Percentiles rank a stretch among this genome's conserved stretches.
Conservation (phyloP, 1,284 basidiomycete species). For the Pulchroboletus neoregius region DNA sequence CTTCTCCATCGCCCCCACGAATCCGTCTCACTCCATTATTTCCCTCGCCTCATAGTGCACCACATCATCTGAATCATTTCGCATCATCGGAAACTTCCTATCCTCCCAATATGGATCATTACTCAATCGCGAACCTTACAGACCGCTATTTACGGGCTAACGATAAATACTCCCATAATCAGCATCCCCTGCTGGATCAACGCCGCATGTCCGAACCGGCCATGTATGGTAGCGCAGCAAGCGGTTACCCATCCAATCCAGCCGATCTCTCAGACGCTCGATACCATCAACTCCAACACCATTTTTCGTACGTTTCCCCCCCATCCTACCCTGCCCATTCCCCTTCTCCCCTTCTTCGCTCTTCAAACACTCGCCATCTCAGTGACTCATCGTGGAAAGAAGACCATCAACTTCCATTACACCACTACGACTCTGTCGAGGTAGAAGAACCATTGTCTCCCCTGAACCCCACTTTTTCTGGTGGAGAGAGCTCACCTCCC, state of each 20-base stretch:
- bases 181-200: constrained; percentile 43
- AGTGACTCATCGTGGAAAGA: constrained; percentile 37
- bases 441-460: constrained; percentile 48
- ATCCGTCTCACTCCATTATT: constrained; percentile 37
- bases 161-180: constrained; percentile 40
- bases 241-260: constrained; percentile 24
- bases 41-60: constrained; percentile 42
- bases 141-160: constrained; percentile 36
- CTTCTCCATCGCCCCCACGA: constrained; percentile 43
- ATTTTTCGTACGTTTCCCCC: constrained; percentile 32
- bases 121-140: constrained; percentile 33
- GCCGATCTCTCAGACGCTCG: constrained; percentile 25
- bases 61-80: constrained; percentile 43
- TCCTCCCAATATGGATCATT: constrained; percentile 37
- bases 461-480: constrained; percentile 44
- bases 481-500: constrained; percentile 34
- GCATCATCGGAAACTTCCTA: constrained; percentile 37
- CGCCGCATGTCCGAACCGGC: constrained; percentile 64
- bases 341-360: constrained; percentile 39
- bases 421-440: constrained; percentile 32
- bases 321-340: constrained; percentile 32
- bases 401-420: constrained; percentile 25
- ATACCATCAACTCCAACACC: constrained; percentile 33
- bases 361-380: constrained; percentile 40
- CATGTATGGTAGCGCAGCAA: constrained; percentile 35